Evolutionary conservation across 2,329 filamentous ascomycete genomes (phyloP).

Genomic region (Penicillium rolfsii): DNA sequence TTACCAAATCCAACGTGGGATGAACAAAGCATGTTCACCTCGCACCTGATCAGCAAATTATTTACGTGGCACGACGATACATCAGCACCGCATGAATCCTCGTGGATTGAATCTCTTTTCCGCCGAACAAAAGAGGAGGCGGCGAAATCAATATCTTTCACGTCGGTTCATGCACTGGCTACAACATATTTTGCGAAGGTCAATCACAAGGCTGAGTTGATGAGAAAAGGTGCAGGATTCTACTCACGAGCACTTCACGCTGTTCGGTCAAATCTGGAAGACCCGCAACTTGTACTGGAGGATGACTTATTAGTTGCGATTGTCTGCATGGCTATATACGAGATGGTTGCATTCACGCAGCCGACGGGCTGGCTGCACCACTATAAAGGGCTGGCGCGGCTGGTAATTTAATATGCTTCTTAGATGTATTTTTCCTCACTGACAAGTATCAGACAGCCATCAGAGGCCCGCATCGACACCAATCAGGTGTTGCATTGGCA

Average conservation of each 20-base stretch:
- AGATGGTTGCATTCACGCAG: conserved; percentile 19
- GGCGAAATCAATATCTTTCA: conserved; percentile 6
- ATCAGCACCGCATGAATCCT: not conserved
- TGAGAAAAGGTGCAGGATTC: conserved; percentile 10
- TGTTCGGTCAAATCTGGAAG: conserved; percentile 12
- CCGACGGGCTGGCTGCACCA: conserved; percentile 21
- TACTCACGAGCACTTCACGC: conserved; percentile 16
- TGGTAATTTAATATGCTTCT: conserved; percentile 7
- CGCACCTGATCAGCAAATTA: conserved; percentile 11
- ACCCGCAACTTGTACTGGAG: conserved; percentile 4
- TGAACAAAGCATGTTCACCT: conserved; percentile 16
- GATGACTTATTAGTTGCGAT: conserved; percentile 20
- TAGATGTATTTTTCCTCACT: not conserved
- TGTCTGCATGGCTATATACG: conserved; percentile 18
- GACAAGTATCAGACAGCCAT: conserved; percentile 4
- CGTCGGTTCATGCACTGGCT: conserved; percentile 16
- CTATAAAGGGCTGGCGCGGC: conserved; percentile 17
- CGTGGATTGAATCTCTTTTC: conserved; percentile 15
- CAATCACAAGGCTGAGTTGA: conserved; percentile 6
- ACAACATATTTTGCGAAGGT: conserved; percentile 19
- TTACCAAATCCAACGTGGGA: conserved; percentile 14
- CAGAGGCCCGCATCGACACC: conserved; percentile 21
- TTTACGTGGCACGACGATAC: conserved; percentile 19
- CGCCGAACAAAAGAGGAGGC: not conserved
- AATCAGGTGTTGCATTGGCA: conserved; percentile 14